phyloP scores from a whole-genome alignment of 2,329 filamentous ascomycete species.

The Colletotrichum navitas region DNA sequence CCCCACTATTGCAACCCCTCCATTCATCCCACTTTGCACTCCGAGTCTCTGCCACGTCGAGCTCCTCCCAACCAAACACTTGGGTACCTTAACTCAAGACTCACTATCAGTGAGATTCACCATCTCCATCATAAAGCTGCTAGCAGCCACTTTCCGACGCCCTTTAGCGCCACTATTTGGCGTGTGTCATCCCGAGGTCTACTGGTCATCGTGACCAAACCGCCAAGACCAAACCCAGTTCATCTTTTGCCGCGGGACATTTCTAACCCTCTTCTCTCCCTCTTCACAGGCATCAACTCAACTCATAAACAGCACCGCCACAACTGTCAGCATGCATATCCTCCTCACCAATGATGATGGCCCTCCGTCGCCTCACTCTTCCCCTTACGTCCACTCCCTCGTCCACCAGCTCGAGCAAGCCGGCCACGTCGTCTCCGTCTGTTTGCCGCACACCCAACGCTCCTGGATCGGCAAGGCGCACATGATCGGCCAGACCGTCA shows the following conservation, averaged over 20 bases:
- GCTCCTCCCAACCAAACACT: conserved; percentile 26
- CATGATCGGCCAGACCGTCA: conserved; percentile 89
- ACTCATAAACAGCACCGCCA: not conserved
- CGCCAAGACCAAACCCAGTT: conserved; percentile 10
- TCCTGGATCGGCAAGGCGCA: conserved; percentile 99
- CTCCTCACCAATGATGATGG: conserved; percentile 84
- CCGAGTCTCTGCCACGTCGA: conserved; percentile 8
- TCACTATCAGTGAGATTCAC: conserved; percentile 7
- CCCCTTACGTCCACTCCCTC: conserved; percentile 83
- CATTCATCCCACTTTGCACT: conserved; percentile 27
- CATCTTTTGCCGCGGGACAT: conserved; percentile 15
- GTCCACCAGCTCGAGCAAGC: conserved; percentile 77
- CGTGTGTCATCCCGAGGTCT: conserved; percentile 10
- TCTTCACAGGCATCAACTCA: not conserved
- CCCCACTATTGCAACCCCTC: conserved; percentile 40
- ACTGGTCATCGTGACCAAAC: not conserved
- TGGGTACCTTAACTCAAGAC: conserved; percentile 33
- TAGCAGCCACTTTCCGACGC: not conserved
- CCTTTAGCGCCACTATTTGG: not conserved
- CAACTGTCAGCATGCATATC: conserved; percentile 66
- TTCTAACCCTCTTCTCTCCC: not conserved
- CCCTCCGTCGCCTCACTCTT: conserved; percentile 81
- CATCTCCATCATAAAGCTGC: not conserved
- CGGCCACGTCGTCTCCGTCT: conserved; percentile 90
- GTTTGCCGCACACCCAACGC: conserved; percentile 89